Evolutionary conservation across 257 asterid genomes (phyloP).

Genomic region (Solanum dulcamara): DNA sequence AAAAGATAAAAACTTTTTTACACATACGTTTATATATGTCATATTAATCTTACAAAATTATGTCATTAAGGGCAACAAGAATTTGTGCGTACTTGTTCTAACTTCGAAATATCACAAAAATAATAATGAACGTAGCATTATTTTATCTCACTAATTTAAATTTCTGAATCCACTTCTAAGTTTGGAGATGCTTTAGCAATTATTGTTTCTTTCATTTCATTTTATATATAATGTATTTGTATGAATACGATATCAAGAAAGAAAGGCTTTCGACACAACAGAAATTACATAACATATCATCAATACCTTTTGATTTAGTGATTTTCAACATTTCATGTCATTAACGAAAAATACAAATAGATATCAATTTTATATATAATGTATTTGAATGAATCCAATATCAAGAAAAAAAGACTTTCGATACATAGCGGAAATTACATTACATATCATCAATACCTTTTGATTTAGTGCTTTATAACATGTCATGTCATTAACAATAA

Average conservation of each 20-base stretch:
- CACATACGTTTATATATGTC: not conserved
- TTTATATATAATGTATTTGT: too few species aligned
- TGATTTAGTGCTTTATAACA: not conserved
- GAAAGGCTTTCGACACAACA: not conserved
- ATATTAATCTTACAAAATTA: not conserved
- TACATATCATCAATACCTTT: not conserved
- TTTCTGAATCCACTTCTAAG: not conserved
- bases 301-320: not conserved
- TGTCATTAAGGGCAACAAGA: not conserved
- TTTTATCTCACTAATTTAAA: not conserved
- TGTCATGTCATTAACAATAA: not conserved
- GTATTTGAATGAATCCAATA: too few species aligned
- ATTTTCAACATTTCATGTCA: not conserved
- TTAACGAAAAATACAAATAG: not conserved
- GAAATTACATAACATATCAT: too few species aligned
- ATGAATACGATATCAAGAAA: not conserved
- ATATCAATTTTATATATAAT: too few species aligned
- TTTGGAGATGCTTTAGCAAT: too few species aligned
- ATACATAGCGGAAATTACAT: not conserved
- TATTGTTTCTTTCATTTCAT: too few species aligned
- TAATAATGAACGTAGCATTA: not conserved
- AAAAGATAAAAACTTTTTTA: not conserved
- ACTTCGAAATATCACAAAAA: not conserved
- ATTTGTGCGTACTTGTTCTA: not conserved
- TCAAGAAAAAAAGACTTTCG: not conserved